phyloP scores from a whole-genome alignment of 148 eudicot species.

The Dysphania ambrosioides region DNA sequence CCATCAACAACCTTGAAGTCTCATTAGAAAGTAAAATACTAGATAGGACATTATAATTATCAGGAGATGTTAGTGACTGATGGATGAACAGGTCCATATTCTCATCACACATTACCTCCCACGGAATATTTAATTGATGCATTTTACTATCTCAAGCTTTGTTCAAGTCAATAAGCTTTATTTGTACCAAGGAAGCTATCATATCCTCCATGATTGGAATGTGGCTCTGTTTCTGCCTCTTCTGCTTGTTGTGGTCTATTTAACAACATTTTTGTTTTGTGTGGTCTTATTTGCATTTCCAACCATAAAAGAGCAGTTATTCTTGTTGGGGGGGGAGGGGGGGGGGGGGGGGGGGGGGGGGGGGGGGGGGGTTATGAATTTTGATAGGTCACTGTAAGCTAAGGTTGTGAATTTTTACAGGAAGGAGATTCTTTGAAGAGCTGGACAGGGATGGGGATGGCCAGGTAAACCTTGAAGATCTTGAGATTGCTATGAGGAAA shows the following conservation, averaged over 20 bases:
- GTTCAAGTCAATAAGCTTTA: background rate
- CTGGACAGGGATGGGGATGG: conserved; percentile 98
- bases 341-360: background rate
- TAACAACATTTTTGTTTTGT: background rate
- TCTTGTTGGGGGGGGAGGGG: no score
- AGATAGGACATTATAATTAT: background rate
- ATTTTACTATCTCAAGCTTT: background rate
- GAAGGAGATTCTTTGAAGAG: conserved; percentile 90
- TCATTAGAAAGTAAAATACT: background rate
- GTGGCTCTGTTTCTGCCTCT: background rate
- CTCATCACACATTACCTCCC: background rate
- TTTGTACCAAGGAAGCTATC: background rate
- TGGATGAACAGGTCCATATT: background rate
- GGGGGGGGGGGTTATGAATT: background rate
- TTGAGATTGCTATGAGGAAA: conserved; percentile 85
- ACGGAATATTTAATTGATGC: background rate
- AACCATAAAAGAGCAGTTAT: background rate
- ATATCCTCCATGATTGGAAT: background rate
- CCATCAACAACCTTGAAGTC: background rate
- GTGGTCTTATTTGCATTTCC: background rate
- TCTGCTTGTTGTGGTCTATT: background rate
- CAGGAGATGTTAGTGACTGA: background rate
- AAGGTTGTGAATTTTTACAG: conserved; percentile 37
- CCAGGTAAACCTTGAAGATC: conserved; percentile 85
- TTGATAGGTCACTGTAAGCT: background rate